These are phyloP conservation scores for Zymoseptoria pseudotritici DNA, from an alignment of 2,329 filamentous ascomycete species.

Conservation along the genomic window DNA sequence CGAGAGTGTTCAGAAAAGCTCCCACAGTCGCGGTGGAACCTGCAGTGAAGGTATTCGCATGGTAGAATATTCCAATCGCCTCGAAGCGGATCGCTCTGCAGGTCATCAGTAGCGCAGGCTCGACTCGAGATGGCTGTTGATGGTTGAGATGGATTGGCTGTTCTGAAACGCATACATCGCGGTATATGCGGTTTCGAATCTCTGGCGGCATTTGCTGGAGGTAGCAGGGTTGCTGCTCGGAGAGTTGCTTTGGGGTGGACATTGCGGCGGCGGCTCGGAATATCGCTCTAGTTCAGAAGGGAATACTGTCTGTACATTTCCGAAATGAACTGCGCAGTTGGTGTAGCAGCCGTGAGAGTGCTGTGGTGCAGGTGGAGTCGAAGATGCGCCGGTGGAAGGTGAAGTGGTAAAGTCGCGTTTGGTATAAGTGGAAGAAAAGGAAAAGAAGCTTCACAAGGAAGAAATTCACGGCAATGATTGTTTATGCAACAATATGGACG, in stretches of 20 bases:
- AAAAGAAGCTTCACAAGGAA: too few relatives aligned
- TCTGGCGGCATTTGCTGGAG: neutral
- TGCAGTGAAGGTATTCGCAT: neutral
- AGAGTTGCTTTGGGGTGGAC: neutral
- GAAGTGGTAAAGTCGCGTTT: too few relatives aligned
- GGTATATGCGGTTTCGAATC: neutral
- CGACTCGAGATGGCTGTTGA: neutral
- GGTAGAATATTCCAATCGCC: neutral
- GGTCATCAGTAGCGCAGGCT: neutral
- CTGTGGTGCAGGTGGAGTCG: too few relatives aligned
- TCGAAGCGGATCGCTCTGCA: neutral
- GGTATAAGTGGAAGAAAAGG: too few relatives aligned
- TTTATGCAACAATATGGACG: neutral
- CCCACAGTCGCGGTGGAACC: neutral
- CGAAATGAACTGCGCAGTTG: too few relatives aligned
- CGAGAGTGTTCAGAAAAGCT: neutral
- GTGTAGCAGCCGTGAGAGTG: too few relatives aligned
- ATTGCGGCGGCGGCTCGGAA: too few relatives aligned
- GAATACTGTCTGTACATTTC: too few relatives aligned
- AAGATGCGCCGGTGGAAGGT: too few relatives aligned
- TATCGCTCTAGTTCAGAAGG: too few relatives aligned
- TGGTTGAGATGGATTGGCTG: neutral
- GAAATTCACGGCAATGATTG: neutral
- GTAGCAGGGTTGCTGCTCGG: neutral
- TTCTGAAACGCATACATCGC: neutral